phyloP scores from a whole-genome alignment of 2,329 filamentous ascomycete species.

The Curvularia lunata region DNA sequence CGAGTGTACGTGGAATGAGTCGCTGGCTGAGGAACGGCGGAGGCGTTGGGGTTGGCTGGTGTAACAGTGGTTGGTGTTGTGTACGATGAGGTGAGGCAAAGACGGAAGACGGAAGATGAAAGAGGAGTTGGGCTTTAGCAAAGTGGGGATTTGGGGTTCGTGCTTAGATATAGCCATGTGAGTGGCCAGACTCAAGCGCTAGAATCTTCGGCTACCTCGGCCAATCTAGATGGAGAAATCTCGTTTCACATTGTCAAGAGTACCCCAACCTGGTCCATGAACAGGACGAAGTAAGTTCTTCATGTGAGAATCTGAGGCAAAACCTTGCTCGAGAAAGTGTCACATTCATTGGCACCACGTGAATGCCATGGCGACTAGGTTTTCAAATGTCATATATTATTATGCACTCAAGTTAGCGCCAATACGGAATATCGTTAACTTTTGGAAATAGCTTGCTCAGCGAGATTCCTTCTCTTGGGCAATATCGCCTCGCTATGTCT shows the following conservation, averaged over 20 bases:
- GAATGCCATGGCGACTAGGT: neutral
- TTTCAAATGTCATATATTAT: slow-evolving; percentile 13
- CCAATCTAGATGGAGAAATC: slow-evolving; percentile 1
- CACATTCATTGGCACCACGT: neutral
- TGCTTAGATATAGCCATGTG: slow-evolving; percentile 10
- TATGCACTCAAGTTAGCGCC: slow-evolving; percentile 12
- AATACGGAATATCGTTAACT: slow-evolving; percentile 36
- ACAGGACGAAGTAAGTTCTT: neutral
- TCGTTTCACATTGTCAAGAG: neutral
- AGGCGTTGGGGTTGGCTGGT: slow-evolving; percentile 12
- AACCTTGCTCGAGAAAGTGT: neutral
- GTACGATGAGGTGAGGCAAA: slow-evolving; percentile 19
- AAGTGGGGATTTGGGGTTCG: slow-evolving; percentile 17
- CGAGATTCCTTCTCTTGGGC: slow-evolving; percentile 25
- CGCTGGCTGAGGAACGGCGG: slow-evolving; percentile 2
- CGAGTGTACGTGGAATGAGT: neutral
- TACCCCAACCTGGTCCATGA: neutral
- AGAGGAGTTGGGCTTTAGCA: slow-evolving; percentile 25
- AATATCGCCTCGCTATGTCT: slow-evolving; percentile 46
- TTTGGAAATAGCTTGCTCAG: slow-evolving; percentile 49
- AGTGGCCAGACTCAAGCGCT: slow-evolving; percentile 10
- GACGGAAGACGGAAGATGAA: slow-evolving; percentile 15
- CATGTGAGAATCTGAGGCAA: neutral
- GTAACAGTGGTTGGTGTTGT: slow-evolving; percentile 8
- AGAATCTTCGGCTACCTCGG: slow-evolving; percentile 21